These are phyloP conservation scores for Corymbia maculata DNA, from an alignment of 345 rosid genomes.

Conservation along the genomic window DNA sequence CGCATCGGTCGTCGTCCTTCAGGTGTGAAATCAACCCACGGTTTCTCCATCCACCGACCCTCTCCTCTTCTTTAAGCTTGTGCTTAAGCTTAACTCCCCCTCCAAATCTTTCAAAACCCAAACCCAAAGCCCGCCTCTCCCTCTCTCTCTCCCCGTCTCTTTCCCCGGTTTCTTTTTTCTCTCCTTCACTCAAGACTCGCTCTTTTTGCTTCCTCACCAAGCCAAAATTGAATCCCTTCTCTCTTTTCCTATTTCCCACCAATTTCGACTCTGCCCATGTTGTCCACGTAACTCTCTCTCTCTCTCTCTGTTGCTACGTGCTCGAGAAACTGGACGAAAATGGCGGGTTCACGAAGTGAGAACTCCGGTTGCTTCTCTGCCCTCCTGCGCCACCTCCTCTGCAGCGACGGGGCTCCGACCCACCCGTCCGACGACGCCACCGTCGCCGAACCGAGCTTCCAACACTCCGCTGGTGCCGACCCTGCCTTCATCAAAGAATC, in stretches of 20 bases:
- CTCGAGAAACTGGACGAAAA: background rate
- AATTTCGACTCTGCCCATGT: background rate
- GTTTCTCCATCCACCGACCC: background rate
- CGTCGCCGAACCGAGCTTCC: constrained; percentile 1
- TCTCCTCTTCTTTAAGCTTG: background rate
- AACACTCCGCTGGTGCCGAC: constrained; percentile 11
- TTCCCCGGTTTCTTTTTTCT: background rate
- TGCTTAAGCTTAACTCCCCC: background rate
- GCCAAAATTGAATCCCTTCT: background rate
- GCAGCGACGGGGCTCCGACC: constrained; percentile 62
- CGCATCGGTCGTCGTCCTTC: background rate
- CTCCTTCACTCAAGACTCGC: background rate
- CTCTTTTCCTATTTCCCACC: background rate
- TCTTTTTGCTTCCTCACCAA: background rate
- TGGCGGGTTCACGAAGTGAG: background rate
- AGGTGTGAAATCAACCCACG: background rate
- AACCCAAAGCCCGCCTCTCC: constrained; percentile 1
- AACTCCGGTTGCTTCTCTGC: constrained; percentile 60
- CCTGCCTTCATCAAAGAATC: background rate
- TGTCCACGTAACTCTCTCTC: background rate
- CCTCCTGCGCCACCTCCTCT: constrained; percentile 45
- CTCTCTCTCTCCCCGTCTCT: background rate
- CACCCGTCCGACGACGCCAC: constrained; percentile 51
- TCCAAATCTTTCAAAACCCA: background rate
- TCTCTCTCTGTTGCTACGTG: background rate